phyloP scores from a whole-genome alignment of 768 basidiomycete genomes.

The Boletus sensibilis region DNA sequence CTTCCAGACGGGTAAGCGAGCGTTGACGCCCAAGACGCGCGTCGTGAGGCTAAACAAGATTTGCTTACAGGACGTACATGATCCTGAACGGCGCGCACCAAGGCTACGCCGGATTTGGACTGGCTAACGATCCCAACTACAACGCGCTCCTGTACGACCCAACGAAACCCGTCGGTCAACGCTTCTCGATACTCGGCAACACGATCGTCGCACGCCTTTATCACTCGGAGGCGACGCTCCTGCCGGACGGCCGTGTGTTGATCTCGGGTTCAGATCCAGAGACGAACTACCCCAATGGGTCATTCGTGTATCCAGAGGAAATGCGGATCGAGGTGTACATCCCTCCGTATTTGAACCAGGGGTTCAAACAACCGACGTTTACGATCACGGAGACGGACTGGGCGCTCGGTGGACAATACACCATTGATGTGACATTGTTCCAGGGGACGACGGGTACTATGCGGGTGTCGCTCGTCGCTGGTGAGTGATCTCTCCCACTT shows the following conservation, averaged over 20 bases:
- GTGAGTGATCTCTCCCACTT: conserved; percentile 33
- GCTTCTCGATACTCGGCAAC: conserved; percentile 62
- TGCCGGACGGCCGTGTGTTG: conserved; percentile 72
- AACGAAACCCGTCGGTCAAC: conserved; percentile 50
- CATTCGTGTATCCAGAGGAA: conserved; percentile 63
- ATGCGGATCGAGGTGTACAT: conserved; percentile 79
- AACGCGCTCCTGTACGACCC: conserved; percentile 72
- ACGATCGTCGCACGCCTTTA: conserved; percentile 77
- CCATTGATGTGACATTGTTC: conserved; percentile 46
- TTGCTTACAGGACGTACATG: conserved; percentile 62
- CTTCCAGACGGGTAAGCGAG: conserved; percentile 45
- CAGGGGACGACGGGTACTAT: conserved; percentile 46
- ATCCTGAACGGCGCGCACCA: conserved; percentile 73
- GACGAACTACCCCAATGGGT: conserved; percentile 40
- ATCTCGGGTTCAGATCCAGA: conserved; percentile 77
- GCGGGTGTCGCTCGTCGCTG: conserved; percentile 63
- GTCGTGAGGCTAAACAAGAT: neutral
- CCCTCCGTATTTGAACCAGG: conserved; percentile 78
- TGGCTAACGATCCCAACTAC: conserved; percentile 61
- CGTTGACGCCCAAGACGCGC: rapidly evolving
- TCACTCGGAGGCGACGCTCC: conserved; percentile 73
- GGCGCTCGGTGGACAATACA: conserved; percentile 52
- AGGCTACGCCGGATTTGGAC: conserved; percentile 73
- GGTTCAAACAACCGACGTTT: conserved; percentile 60
- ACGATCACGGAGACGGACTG: conserved; percentile 61